Evolutionary conservation across 257 asterid species (phyloP).

Genomic region (Solanum virginianum): DNA sequence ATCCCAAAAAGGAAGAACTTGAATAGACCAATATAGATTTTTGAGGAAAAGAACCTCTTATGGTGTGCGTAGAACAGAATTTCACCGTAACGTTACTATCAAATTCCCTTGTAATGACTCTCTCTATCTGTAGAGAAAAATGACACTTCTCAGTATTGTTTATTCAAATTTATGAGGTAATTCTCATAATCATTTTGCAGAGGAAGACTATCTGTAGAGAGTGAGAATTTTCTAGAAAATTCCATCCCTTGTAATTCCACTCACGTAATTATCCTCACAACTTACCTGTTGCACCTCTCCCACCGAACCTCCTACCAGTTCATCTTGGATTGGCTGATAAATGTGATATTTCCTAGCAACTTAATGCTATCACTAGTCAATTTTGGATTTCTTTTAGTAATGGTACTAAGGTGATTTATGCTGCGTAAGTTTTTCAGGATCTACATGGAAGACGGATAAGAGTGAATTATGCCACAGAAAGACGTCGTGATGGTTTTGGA

Average conservation of each 20-base stretch:
- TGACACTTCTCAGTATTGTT: neutral
- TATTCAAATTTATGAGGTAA: neutral
- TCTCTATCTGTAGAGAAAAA: neutral
- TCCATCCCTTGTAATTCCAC: neutral
- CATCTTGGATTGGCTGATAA: neutral
- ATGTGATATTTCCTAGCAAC: neutral
- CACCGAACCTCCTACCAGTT: neutral
- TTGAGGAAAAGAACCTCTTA: neutral
- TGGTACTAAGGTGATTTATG: neutral
- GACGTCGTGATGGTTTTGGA: constrained; percentile 15
- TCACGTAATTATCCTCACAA: neutral
- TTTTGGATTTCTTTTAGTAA: neutral
- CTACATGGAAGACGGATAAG: constrained; percentile 29
- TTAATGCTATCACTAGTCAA: too few species aligned
- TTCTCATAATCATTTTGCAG: neutral
- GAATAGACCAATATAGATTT: neutral
- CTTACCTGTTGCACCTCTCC: neutral
- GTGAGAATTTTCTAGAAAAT: neutral
- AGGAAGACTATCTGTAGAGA: neutral
- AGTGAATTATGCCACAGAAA: constrained; percentile 29
- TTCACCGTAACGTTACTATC: neutral
- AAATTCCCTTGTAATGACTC: neutral
- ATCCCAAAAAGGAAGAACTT: neutral
- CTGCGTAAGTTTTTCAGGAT: constrained; percentile 7
- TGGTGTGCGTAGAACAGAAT: neutral